Evolutionary conservation across 1,139 yeast genomes (phyloP).

Genomic region (Pneumocystis murina): DNA sequence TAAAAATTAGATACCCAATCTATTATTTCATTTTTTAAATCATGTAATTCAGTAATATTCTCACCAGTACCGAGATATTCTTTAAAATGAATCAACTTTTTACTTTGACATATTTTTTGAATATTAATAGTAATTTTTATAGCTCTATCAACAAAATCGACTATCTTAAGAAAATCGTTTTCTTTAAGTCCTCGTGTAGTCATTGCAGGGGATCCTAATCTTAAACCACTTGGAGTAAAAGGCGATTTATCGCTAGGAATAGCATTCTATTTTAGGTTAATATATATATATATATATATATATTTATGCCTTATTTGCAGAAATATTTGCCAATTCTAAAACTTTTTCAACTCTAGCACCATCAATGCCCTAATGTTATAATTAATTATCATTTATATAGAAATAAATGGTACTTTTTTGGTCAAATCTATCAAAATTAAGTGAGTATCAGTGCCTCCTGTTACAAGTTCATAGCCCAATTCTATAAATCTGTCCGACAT

Average conservation of each 20-base stretch:
- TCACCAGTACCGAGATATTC: slow-evolving; percentile 4
- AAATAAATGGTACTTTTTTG: slow-evolving; percentile 2
- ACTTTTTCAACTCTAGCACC: slow-evolving; percentile 97
- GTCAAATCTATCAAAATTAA: slow-evolving; percentile 81
- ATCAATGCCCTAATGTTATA: slow-evolving; percentile 62
- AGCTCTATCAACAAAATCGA: slow-evolving; percentile 67
- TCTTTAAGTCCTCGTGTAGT: slow-evolving; percentile 89
- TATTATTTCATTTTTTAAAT: slow-evolving; percentile 3
- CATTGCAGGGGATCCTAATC: slow-evolving; percentile 99
- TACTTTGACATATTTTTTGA: slow-evolving; percentile 32
- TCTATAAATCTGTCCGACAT: slow-evolving; percentile 59
- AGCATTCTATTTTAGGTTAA: slow-evolving; percentile 37
- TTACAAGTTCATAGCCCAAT: slow-evolving; percentile 68
- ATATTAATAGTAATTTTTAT: slow-evolving; percentile 63
- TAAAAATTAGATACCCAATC: background rate
- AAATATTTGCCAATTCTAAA: slow-evolving; percentile 88
- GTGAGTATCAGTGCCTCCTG: slow-evolving; percentile 93
- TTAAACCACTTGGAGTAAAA: slow-evolving; percentile 91
- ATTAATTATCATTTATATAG: slow-evolving; percentile 9
- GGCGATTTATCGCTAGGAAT: slow-evolving; percentile 98
- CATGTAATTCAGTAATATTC: background rate
- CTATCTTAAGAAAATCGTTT: slow-evolving; percentile 73
- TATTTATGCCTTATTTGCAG: slow-evolving; percentile 49
- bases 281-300: background rate
- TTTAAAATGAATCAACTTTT: slow-evolving; percentile 3